A percentile compares a stretch with the other conserved stretches of the same genome.
phyloP scores from a whole-genome alignment of 164 flowering plant species.

The Aristolochia fimbriata region DNA sequence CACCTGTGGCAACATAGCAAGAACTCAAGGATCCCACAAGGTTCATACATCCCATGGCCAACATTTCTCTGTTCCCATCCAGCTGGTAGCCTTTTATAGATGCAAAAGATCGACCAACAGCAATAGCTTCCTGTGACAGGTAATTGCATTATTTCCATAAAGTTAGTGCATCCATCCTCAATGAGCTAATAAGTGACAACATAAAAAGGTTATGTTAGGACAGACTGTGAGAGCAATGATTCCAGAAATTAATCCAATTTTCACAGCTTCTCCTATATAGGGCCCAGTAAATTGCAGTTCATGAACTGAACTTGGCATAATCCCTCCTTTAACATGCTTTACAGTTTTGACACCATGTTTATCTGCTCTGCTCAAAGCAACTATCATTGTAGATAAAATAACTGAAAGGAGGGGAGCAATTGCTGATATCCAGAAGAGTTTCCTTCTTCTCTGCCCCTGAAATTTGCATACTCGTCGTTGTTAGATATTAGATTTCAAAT shows the following conservation, averaged over 20 bases:
- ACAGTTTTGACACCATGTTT: constrained; percentile 69
- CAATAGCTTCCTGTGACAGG: constrained; percentile 68
- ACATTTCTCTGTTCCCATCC: constrained; percentile 89
- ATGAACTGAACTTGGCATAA: constrained; percentile 55
- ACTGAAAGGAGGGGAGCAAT: constrained; percentile 73
- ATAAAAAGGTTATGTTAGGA: background rate
- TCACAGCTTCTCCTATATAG: constrained; percentile 42
- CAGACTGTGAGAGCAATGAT: constrained; percentile 68
- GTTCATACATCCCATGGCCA: constrained; percentile 82
- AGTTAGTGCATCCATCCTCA: too few species aligned
- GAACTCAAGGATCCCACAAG: constrained; percentile 70
- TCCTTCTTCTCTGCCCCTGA: constrained; percentile 65
- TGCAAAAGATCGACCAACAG: constrained; percentile 87
- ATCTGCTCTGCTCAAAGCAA: constrained; percentile 51
- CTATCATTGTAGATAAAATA: constrained; percentile 55
- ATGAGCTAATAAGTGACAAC: too few species aligned
- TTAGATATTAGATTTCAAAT: background rate
- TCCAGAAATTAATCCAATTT: constrained; percentile 54
- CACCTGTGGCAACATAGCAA: constrained; percentile 88
- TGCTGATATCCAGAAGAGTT: constrained; percentile 80
- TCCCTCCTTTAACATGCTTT: constrained; percentile 58
- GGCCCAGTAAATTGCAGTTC: constrained; percentile 42
- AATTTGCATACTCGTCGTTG: background rate
- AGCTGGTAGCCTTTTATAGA: constrained; percentile 67
- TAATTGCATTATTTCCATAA: background rate